Evolutionary conservation across 345 rosid species (phyloP), one percentile per base, ranked within the genome.

Genomic region (Populus pruinosa): DNA sequence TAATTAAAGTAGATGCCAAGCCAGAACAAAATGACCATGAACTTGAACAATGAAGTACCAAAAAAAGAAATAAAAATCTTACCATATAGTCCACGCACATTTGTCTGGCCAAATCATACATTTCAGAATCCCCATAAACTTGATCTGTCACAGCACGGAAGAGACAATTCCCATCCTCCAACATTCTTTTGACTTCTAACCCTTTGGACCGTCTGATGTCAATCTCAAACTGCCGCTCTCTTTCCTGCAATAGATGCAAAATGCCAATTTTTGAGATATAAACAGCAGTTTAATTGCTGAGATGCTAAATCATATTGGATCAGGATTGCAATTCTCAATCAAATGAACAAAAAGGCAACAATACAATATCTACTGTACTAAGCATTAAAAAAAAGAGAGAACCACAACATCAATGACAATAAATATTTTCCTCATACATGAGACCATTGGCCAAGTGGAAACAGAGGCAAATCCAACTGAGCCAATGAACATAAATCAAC

Each of bases 11-110:
- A 59, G 64, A 59, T 59, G 64, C 4, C 64, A 23, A 6, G 8
- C 41, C 31, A 17, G 35, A 29, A 7, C 23, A 50, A 43, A 76
- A 50, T 14, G 39, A 33, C 23, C 25, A 33, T n/a, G 61, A 80
- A 63, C 53, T 55, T 39, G 50, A 49, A 43, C 73, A 73, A 50
- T 18, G 17, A 6, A 70, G 2, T 20, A 35, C 0, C 6, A 27
- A 49, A 27, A 63, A 74, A 8, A 23, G 31, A 13, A 65, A 64
- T 11, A 13, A 29, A 50, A 43, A 65, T 69, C 50, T 74, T 92
- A 96, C 99, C 99, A 96, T 94, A 82, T 96, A 94, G 76, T 96
- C 98, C 70, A 96, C 87, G 90, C 99, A 94, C 98, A 96, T 81
- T 84, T 96, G 98, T 79, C 98, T 85, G 71, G 85, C 85, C 83